phyloP scores from a whole-genome alignment of 495 filamentous ascomycete genomes.

The Aspergillus biplanus region DNA sequence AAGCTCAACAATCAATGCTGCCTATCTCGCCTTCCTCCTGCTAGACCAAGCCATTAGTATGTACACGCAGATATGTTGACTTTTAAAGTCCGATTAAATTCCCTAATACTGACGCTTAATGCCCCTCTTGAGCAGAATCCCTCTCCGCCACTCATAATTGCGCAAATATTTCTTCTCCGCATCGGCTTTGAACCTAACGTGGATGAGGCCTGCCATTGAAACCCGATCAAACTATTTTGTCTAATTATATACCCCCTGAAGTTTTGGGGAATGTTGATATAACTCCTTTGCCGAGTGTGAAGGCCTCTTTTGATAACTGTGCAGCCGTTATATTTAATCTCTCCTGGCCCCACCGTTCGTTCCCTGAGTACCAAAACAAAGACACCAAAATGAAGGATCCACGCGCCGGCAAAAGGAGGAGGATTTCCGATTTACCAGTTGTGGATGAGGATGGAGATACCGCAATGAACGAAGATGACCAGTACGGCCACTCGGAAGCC shows the following conservation, averaged over 20 bases:
- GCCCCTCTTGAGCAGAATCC: neutral
- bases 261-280: neutral
- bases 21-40: neutral
- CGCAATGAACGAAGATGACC: conserved; percentile 33
- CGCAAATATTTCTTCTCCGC: neutral
- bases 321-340: neutral
- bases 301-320: neutral
- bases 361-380: conserved; percentile 3
- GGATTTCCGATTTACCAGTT: conserved; percentile 34
- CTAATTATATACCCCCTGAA: neutral
- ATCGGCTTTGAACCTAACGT: neutral
- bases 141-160: neutral
- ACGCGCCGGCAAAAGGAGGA: conserved; percentile 46
- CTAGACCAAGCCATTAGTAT: neutral
- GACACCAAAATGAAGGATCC: conserved; percentile 40
- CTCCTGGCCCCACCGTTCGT: neutral
- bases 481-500: conserved; percentile 23
- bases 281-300: neutral
- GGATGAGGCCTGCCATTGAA: neutral
- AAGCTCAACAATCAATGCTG: conserved; percentile 14
- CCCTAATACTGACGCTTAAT: too few relatives aligned
- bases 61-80: neutral
- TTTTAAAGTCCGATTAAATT: too few relatives aligned
- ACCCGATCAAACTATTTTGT: neutral
- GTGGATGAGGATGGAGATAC: conserved; percentile 44